Base-by-base conservation (phyloP, 495 filamentous ascomycete genomes). In the Podospora sp. region DNA sequence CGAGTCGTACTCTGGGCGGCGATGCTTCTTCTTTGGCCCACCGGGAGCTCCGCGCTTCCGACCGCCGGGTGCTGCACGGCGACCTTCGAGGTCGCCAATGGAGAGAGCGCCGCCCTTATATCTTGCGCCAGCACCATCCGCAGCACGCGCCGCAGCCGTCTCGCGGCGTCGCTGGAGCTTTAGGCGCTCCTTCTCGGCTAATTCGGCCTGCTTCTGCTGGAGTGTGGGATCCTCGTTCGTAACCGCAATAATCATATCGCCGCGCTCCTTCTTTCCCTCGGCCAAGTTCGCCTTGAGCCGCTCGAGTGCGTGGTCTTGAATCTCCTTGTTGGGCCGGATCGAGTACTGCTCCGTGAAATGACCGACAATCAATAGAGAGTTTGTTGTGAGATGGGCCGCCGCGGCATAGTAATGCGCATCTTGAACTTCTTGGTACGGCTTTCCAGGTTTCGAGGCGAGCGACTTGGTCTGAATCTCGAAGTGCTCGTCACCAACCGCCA, bases 221-320 rank as follows among this genome's bases (percentile, higher is more conserved):
- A 92, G 80, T 75, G 96, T 93, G 1, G 94, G 94, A 73, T 97
- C 93, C 68, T 90, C 85, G 6, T 82, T 88, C 18, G 88, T 88
- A 62, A 86, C 82, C 29, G 29, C 29, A 65, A 85, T 82, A 52
- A 87, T 78, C 75, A 84, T 84, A 7, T 82, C 83, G 67, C 89
- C 72, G 65, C 77, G 72, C 36, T 79, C 75, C 29, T 80, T 78
- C 57, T 79, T 82, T 1, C 88, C 89, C 18, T 82, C 86, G 9
- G 88, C 88, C 66, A 96, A 79, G 5, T 85, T 85, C 58, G 87
- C 87, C 73, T 91, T 91, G 20, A 97, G 84, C 53, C 86, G 84
- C 71, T 91, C 83, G 14, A 95, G 83, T 2, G 94, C 94, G 68
- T 91, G 90, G 72, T 97, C 92, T 26, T 89, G 86, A 60, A 92